Conservation (phyloP, 2,329 filamentous ascomycete genomes). For the Periconia macrospinosa region DNA sequence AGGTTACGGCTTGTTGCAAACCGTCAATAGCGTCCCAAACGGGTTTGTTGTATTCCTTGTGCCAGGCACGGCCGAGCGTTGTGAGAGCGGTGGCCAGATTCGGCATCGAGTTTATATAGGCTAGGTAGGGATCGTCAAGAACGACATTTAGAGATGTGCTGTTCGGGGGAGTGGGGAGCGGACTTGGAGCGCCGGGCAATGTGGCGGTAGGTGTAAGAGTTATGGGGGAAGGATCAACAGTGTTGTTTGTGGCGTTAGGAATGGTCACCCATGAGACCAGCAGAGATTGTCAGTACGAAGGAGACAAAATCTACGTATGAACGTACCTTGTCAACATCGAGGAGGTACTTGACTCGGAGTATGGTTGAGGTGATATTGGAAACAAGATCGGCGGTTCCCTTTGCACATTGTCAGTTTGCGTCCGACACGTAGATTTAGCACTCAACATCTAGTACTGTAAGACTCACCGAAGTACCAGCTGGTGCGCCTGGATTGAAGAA, state of each 20-base stretch:
- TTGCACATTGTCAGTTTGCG: neutral
- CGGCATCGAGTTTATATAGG: constrained; percentile 29
- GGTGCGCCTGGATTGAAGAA: constrained; percentile 15
- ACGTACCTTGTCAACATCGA: constrained; percentile 35
- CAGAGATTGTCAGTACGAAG: neutral
- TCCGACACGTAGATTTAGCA: neutral
- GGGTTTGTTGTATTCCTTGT: constrained; percentile 41
- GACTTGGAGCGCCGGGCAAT: neutral
- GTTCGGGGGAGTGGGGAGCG: neutral
- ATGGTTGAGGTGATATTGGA: constrained; percentile 37
- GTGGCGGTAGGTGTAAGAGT: constrained; percentile 2
- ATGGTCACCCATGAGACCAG: constrained; percentile 10
- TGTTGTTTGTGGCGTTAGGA: constrained; percentile 3
- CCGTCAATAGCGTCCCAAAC: constrained; percentile 33
- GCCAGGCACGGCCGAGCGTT: constrained; percentile 32
- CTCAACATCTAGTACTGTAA: neutral
- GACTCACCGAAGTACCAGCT: constrained; percentile 14
- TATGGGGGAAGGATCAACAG: neutral
- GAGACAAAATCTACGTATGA: neutral
- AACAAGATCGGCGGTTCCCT: constrained; percentile 36
- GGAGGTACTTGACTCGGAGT: constrained; percentile 30
- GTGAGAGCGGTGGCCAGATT: constrained; percentile 22
- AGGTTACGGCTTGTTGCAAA: constrained; percentile 32
- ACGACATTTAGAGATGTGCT: constrained; percentile 15
- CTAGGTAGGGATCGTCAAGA: constrained; percentile 26